phyloP scores from a whole-genome alignment of 306 rosid species.

The Cucumis sativus region Cucumber_9930_V3 NC_026655.2:20879001-20879500 shows the following conservation, averaged over 20 bases:
- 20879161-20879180: background rate
- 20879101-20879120: background rate
- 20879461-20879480: background rate
- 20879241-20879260: background rate
- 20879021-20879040: background rate
- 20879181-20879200: background rate
- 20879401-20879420: background rate
- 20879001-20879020: background rate
- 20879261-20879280: background rate
- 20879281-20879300: background rate
- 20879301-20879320: background rate
- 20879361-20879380: background rate
- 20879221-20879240: background rate
- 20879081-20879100: background rate
- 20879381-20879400: background rate
- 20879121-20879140: background rate
- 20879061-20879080: background rate
- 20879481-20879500: background rate
- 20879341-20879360: background rate
- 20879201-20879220: background rate
- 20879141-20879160: background rate
- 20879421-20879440: background rate
- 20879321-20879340: background rate
- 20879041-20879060: background rate
- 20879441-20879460: background rate